These are phyloP conservation scores for Actinidia arguta DNA, from an alignment of 179 eudicot genomes.

Conservation along the genomic window DNA sequence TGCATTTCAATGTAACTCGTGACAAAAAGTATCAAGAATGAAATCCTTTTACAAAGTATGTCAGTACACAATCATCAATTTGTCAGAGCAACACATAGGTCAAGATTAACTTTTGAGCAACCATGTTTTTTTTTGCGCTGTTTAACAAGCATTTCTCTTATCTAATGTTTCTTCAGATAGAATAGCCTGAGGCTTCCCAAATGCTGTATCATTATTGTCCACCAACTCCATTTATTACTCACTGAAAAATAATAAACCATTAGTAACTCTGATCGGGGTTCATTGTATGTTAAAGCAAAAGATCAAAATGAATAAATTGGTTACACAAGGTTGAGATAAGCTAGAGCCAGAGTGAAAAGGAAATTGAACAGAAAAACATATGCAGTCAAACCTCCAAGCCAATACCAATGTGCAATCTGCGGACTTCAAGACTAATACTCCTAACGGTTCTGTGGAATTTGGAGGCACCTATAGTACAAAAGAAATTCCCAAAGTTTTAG, in stretches of 20 bases:
- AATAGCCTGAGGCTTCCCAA: slow-evolving; percentile 45
- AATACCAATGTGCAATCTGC: slow-evolving; percentile 50
- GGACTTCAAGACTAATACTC: slow-evolving; percentile 37
- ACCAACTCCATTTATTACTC: not conserved
- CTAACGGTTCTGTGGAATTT: slow-evolving; percentile 25
- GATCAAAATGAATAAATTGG: not conserved
- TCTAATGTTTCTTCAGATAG: slow-evolving; percentile 62
- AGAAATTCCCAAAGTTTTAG: not conserved
- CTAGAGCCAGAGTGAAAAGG: slow-evolving; percentile 39
- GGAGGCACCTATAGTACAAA: not conserved
- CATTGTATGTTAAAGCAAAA: not conserved
- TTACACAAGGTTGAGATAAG: slow-evolving; percentile 49
- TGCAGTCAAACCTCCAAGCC: slow-evolving; percentile 52
- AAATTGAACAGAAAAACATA: slow-evolving; percentile 45
- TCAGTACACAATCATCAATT: too few species aligned
- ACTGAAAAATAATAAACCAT: not conserved
- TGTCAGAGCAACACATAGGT: too few species aligned
- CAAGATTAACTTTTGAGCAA: too few species aligned
- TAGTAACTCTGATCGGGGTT: not conserved
- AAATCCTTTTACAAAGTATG: too few species aligned
- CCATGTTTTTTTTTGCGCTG: too few species aligned
- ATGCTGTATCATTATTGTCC: slow-evolving; percentile 45
- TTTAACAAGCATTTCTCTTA: slow-evolving; percentile 50
- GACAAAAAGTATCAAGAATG: too few species aligned
- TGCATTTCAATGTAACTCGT: slow-evolving; percentile 30